phyloP scores from a whole-genome alignment of 1,139 yeast species.

The Geotrichum bryndzae region DNA sequence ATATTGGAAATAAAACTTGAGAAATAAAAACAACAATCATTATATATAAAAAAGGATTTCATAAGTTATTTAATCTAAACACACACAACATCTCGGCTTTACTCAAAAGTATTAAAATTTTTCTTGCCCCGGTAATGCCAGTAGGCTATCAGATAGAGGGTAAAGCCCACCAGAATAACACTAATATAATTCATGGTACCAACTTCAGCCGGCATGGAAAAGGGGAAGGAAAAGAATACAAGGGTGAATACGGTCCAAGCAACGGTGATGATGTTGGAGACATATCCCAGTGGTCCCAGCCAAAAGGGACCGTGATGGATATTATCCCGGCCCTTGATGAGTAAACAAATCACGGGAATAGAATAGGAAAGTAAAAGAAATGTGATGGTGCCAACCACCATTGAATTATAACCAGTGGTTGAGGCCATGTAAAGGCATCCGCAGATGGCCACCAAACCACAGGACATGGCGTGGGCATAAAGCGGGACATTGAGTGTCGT shows the following conservation, averaged over 20 bases:
- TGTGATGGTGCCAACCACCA: slow-evolving; percentile 52
- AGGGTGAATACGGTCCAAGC: slow-evolving; percentile 58
- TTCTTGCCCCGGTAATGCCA: slow-evolving; percentile 4
- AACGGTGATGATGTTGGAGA: slow-evolving; percentile 53
- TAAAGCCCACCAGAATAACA: slow-evolving; percentile 37
- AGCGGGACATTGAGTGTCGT: slow-evolving; percentile 45
- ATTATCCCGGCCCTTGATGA: slow-evolving; percentile 51
- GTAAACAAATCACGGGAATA: slow-evolving; percentile 48
- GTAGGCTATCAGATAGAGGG: not conserved
- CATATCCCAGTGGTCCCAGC: slow-evolving; percentile 55
- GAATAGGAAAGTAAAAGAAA: slow-evolving; percentile 46
- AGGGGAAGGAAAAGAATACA: slow-evolving; percentile 65
- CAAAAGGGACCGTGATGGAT: slow-evolving; percentile 66
- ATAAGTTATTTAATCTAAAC: too few relatives aligned
- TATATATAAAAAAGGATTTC: too few relatives aligned
- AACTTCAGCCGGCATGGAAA: slow-evolving; percentile 61
- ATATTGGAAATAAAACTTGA: too few relatives aligned
- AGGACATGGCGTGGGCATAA: slow-evolving; percentile 50
- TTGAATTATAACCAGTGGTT: slow-evolving; percentile 49
- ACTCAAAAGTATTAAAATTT: not conserved
- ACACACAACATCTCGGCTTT: too few relatives aligned
- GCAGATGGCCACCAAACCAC: slow-evolving; percentile 43
- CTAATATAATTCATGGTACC: slow-evolving; percentile 71
- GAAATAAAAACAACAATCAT: too few relatives aligned
- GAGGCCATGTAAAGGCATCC: slow-evolving; percentile 51